phyloP scores from a whole-genome alignment of 306 rosid genomes.

The Citrullus colocynthis region DNA sequence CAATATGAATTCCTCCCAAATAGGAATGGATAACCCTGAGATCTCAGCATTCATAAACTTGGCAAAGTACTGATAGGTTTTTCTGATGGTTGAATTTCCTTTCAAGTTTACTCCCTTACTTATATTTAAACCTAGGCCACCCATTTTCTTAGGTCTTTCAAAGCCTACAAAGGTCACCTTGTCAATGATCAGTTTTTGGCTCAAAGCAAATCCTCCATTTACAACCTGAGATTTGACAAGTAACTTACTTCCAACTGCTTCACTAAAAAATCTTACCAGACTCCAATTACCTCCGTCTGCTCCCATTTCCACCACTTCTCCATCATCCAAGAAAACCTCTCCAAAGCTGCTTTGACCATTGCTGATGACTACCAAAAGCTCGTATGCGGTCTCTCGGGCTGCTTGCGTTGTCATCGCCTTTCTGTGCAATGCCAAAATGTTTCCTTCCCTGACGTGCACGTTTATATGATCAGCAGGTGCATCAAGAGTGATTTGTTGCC shows the following conservation, averaged over 20 bases:
- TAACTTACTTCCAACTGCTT: conserved; percentile 7
- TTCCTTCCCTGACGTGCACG: conserved; percentile 57
- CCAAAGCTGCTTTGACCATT: conserved; percentile 29
- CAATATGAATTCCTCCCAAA: conserved; percentile 51
- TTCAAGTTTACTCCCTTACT: conserved; percentile 16
- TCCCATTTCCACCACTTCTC: conserved; percentile 46
- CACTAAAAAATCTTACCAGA: conserved; percentile 30
- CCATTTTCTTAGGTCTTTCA: conserved; percentile 18
- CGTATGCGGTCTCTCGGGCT: conserved; percentile 43
- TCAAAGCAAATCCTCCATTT: conserved; percentile 45
- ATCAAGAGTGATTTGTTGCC: conserved; percentile 36
- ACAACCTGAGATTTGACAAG: conserved; percentile 34
- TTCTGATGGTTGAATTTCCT: conserved; percentile 11
- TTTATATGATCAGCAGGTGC: conserved; percentile 73
- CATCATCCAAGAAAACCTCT: conserved; percentile 67
- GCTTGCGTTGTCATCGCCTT: conserved; percentile 45
- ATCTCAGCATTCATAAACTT: conserved; percentile 27
- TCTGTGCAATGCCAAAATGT: conserved; percentile 64
- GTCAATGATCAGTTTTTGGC: conserved; percentile 44
- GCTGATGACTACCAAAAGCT: conserved; percentile 46
- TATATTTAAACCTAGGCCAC: conserved; percentile 13
- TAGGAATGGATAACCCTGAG: conserved; percentile 35
- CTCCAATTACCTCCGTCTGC: conserved; percentile 49
- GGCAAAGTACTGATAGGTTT: conserved; percentile 14
- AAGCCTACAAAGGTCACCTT: conserved; percentile 52